Percentiles rank a stretch among this genome's conserved stretches.
phyloP scores from a whole-genome alignment of 225 moss, liverwort and hornwort species.

The Anthoceros angustus region DNA sequence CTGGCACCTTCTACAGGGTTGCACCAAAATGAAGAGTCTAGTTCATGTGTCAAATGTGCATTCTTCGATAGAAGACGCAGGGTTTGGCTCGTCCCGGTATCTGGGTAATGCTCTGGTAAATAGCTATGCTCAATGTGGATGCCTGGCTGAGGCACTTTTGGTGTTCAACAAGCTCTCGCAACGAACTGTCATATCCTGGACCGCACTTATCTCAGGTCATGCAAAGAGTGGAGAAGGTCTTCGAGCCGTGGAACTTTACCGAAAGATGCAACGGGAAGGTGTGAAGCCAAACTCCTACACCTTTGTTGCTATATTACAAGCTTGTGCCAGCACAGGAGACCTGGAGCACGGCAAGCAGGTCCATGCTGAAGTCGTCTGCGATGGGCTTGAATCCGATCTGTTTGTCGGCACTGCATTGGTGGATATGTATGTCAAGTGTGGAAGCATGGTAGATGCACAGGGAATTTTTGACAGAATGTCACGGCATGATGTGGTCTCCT shows the following conservation, averaged over 20 bases:
- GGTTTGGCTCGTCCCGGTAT: neutral
- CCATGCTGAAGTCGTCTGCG: neutral
- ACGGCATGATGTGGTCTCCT: neutral
- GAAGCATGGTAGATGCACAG: neutral
- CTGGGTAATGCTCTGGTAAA: neutral
- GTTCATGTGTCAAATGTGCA: neutral
- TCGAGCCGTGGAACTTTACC: neutral
- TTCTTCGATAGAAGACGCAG: neutral
- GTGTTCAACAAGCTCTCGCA: neutral
- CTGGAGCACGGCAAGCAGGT: neutral
- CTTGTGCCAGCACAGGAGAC: neutral
- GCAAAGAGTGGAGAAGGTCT: neutral
- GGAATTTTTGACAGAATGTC: neutral
- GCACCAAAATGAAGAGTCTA: neutral
- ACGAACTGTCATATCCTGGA: neutral
- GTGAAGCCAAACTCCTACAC: neutral
- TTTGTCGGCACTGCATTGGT: neutral
- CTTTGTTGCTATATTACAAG: neutral
- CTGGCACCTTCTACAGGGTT: neutral
- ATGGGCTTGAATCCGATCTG: neutral
- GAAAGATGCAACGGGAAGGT: neutral
- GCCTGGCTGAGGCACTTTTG: neutral
- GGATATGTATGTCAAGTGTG: conserved; percentile 1
- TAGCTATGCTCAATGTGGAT: neutral
- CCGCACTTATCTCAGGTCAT: neutral